Conservation (phyloP, 768 basidiomycete genomes). For the Paxillus ammoniavirescens region DNA sequence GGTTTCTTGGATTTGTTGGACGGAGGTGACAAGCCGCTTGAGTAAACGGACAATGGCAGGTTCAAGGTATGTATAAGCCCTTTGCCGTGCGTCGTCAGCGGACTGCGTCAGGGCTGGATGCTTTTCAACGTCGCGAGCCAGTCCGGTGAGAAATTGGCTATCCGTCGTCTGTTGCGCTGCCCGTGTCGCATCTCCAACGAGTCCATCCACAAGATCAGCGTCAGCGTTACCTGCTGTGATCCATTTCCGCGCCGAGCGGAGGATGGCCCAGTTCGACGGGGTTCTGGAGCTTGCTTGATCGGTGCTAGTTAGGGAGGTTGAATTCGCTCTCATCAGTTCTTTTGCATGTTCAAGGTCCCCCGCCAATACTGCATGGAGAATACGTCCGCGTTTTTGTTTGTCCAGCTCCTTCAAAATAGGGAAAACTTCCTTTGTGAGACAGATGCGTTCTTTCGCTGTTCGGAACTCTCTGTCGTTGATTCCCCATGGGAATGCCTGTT, state of each 20-base stretch:
- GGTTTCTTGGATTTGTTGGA: conserved; percentile 9
- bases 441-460: conserved; percentile 14
- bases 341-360: neutral
- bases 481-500: neutral
- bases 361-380: conserved; percentile 6
- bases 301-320: neutral
- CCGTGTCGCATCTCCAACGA: conserved; percentile 1
- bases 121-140: conserved; percentile 4
- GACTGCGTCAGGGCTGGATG: neutral
- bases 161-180: conserved; percentile 7
- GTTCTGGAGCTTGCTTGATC: neutral
- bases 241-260: neutral
- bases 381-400: neutral
- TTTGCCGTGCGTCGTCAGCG: neutral
- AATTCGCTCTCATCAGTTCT: neutral
- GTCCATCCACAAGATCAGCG: neutral
- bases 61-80: conserved; percentile 1
- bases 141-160: conserved; percentile 10
- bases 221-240: neutral
- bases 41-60: neutral
- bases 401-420: neutral
- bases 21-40: conserved; percentile 9
- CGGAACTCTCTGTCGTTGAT: conserved; percentile 14
- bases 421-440: conserved; percentile 4
- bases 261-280: neutral